Percentiles rank a stretch among this genome's conserved stretches.
These are phyloP conservation scores for Pestalotiopsis sp. DNA, from an alignment of 2,329 filamentous ascomycete genomes.

Conservation along the genomic window DNA sequence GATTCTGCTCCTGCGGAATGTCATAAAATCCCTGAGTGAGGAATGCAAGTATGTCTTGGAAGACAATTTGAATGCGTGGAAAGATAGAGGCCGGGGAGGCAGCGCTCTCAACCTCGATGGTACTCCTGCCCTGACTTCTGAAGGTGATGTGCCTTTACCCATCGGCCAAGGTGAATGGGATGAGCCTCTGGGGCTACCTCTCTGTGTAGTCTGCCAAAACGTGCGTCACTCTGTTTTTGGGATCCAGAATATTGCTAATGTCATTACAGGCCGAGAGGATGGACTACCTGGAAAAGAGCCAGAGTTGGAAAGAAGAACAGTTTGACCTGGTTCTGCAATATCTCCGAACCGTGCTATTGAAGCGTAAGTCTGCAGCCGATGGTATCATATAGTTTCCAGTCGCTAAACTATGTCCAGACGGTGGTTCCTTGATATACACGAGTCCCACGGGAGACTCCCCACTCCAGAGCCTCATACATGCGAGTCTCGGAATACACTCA, in stretches of 20 bases:
- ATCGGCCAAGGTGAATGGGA: conserved; percentile 92
- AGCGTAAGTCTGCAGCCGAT: conserved; percentile 59
- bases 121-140: conserved; percentile 59
- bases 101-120: conserved; percentile 66
- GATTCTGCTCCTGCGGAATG: conserved; percentile 80
- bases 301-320: conserved; percentile 92
- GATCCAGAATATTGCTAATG: not conserved
- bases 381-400: conserved; percentile 10
- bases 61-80: conserved; percentile 80
- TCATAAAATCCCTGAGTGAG: conserved; percentile 73
- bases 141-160: conserved; percentile 73
- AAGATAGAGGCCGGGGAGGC: conserved; percentile 72
- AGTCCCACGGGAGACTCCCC: conserved; percentile 76
- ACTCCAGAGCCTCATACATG: conserved; percentile 80
- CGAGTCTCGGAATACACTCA: conserved; percentile 83
- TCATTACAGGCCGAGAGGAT: conserved; percentile 76
- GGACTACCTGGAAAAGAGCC: conserved; percentile 84
- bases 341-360: conserved; percentile 84
- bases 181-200: conserved; percentile 80
- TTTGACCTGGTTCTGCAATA: conserved; percentile 97
- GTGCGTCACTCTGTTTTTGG: conserved; percentile 49
- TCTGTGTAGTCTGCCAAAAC: conserved; percentile 96
- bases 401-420: conserved; percentile 56
- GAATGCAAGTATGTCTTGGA: conserved; percentile 85
- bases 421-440: conserved; percentile 84